A percentile compares a stretch with the other conserved stretches of the same genome.
Conservation (phyloP, 345 rosid species). For the Dovyalis caffra region DNA sequence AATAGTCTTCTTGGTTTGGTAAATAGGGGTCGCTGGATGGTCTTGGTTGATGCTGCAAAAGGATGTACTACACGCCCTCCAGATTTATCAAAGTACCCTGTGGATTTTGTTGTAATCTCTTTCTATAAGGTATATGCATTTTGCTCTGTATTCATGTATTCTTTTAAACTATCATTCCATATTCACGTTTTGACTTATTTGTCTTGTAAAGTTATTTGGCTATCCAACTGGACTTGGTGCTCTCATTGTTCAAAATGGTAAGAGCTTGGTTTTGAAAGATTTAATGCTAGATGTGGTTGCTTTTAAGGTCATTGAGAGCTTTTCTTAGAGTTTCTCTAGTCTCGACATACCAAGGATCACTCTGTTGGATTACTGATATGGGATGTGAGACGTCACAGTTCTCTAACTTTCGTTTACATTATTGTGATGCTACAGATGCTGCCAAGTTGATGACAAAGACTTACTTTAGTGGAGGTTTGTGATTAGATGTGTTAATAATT, state of each 20-base stretch:
- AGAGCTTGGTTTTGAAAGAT: slow-evolving; percentile 24
- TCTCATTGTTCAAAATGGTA: slow-evolving; percentile 80
- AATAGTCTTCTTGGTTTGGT: slow-evolving; percentile 1
- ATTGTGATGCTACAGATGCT: slow-evolving; percentile 55
- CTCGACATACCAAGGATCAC: background rate
- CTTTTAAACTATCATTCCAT: background rate
- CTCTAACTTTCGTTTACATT: slow-evolving; percentile 12
- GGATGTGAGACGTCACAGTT: background rate
- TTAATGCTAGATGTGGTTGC: too few species aligned
- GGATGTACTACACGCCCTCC: slow-evolving; percentile 83
- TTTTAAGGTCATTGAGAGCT: background rate
- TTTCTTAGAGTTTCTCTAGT: background rate
- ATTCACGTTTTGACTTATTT: slow-evolving; percentile 23
- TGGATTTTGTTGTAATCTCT: slow-evolving; percentile 86
- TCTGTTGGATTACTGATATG: background rate
- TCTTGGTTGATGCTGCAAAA: slow-evolving; percentile 85
- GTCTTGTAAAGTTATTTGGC: slow-evolving; percentile 72
- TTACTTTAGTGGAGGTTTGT: slow-evolving; percentile 94
- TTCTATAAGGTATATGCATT: slow-evolving; percentile 56
- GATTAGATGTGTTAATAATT: slow-evolving; percentile 15
- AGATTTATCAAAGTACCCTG: slow-evolving; percentile 73
- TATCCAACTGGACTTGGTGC: slow-evolving; percentile 99
- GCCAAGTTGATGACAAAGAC: slow-evolving; percentile 79
- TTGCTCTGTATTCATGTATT: background rate
- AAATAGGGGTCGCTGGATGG: slow-evolving; percentile 73